Percentiles rank a stretch among this genome's conserved stretches.
phyloP scores from a whole-genome alignment of 129 eudicot species.

The Centella asiatica region DNA sequence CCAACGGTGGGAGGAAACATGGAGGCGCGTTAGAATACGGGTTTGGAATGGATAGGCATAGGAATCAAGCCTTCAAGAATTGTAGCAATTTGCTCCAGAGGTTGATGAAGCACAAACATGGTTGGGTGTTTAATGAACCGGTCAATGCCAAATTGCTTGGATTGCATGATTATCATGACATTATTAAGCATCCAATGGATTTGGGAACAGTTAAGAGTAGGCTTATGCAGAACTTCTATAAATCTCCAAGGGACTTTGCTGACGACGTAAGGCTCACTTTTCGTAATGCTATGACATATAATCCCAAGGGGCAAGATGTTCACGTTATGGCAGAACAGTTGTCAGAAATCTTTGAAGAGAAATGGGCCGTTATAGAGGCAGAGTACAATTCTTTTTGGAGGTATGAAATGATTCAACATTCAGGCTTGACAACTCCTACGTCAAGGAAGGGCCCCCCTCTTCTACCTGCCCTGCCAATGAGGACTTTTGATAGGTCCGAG shows the following conservation, averaged over 20 bases:
- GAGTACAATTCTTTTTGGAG: constrained; percentile 51
- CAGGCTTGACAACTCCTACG: constrained; percentile 54
- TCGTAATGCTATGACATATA: constrained; percentile 82
- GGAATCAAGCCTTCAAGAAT: constrained; percentile 43
- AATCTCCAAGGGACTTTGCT: constrained; percentile 75
- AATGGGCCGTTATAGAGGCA: constrained; percentile 60
- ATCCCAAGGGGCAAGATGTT: constrained; percentile 91
- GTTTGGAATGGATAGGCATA: constrained; percentile 35
- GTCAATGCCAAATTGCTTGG: constrained; percentile 66
- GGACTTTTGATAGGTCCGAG: constrained; percentile 47
- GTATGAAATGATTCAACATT: constrained; percentile 47
- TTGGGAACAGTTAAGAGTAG: constrained; percentile 79
- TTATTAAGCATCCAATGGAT: constrained; percentile 94
- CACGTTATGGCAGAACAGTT: constrained; percentile 77
- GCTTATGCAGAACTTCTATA: constrained; percentile 64
- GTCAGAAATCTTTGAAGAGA: constrained; percentile 53
- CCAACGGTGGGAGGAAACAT: constrained; percentile 54
- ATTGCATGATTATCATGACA: constrained; percentile 73
- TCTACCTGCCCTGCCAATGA: constrained; percentile 25
- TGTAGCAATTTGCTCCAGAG: constrained; percentile 70
- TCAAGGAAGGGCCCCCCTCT: constrained; percentile 39
- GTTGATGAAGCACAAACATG: constrained; percentile 82
- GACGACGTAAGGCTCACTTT: constrained; percentile 91
- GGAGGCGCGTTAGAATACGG: constrained; percentile 27
- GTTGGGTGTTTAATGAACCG: constrained; percentile 91